Evolutionary conservation across 768 basidiomycete genomes (phyloP).

Genomic region (Tricholomella constricta): DNA sequence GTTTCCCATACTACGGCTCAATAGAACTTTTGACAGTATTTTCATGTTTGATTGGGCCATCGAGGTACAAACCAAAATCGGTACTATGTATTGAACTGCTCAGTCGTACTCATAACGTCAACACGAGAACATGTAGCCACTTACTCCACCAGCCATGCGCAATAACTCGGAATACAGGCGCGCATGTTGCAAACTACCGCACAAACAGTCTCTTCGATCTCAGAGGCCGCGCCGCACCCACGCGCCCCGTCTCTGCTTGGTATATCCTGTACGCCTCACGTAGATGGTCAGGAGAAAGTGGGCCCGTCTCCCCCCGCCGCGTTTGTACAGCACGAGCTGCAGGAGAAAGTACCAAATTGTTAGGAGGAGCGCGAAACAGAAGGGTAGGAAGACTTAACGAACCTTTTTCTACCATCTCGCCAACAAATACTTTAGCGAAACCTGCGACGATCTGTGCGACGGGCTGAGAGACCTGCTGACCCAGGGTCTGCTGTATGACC

Average conservation of each 20-base stretch:
- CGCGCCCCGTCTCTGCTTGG: constrained; percentile 76
- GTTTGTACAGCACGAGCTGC: constrained; percentile 77
- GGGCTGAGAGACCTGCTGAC: constrained; percentile 82
- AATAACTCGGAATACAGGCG: no score
- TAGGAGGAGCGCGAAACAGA: neutral
- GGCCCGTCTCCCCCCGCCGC: constrained; percentile 71
- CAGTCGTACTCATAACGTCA: no score
- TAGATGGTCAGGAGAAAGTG: constrained; percentile 85
- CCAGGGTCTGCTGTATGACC: constrained; percentile 82
- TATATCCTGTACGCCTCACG: constrained; percentile 88
- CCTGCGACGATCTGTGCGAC: constrained; percentile 90
- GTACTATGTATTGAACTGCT: no score
- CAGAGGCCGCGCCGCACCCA: constrained; percentile 75
- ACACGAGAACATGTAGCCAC: no score
- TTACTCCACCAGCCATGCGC: no score
- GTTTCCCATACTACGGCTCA: no score
- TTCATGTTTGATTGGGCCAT: no score
- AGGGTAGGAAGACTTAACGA: constrained; percentile 13
- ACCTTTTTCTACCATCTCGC: constrained; percentile 92
- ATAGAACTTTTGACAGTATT: no score
- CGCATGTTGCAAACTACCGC: constrained; percentile 35
- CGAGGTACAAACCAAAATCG: no score
- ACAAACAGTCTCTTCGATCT: constrained; percentile 75
- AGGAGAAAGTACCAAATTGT: constrained; percentile 6
- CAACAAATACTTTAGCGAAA: constrained; percentile 89